A percentile compares a stretch with the other conserved stretches of the same genome.
Conservation (phyloP, 371 early-diverging fungal species). For the Entomophthora muscae region DNA sequence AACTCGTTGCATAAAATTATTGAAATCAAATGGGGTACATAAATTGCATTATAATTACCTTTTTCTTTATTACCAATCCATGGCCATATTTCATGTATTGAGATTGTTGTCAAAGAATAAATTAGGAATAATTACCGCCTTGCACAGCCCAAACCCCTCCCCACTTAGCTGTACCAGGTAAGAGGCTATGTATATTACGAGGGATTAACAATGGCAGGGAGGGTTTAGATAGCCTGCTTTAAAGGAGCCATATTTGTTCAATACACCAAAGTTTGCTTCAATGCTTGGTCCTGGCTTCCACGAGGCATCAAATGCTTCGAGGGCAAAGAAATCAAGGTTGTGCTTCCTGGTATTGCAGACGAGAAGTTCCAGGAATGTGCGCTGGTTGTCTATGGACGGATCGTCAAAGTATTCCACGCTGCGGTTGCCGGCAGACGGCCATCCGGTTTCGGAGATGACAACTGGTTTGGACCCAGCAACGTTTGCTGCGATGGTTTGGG, state of each 20-base stretch:
- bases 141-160: too few species aligned
- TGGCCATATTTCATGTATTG: too few species aligned
- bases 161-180: too few species aligned
- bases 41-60: too few species aligned
- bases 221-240: background rate
- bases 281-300: background rate
- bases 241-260: background rate
- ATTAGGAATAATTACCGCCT: too few species aligned
- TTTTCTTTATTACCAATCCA: too few species aligned
- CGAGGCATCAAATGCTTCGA: slow-evolving; percentile 5
- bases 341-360: background rate
- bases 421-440: background rate
- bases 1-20: too few species aligned
- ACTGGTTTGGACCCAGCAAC: background rate
- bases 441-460: slow-evolving; percentile 1
- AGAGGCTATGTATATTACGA: too few species aligned
- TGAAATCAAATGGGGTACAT: too few species aligned
- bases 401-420: background rate
- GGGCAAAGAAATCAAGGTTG: background rate
- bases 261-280: slow-evolving; percentile 4
- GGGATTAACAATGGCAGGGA: background rate
- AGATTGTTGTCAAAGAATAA: too few species aligned
- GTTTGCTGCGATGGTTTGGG: background rate
- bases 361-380: background rate
- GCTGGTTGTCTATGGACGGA: background rate